Conservation (phyloP, 2,329 filamentous ascomycete genomes). For the Colletotrichum tanaceti region DNA sequence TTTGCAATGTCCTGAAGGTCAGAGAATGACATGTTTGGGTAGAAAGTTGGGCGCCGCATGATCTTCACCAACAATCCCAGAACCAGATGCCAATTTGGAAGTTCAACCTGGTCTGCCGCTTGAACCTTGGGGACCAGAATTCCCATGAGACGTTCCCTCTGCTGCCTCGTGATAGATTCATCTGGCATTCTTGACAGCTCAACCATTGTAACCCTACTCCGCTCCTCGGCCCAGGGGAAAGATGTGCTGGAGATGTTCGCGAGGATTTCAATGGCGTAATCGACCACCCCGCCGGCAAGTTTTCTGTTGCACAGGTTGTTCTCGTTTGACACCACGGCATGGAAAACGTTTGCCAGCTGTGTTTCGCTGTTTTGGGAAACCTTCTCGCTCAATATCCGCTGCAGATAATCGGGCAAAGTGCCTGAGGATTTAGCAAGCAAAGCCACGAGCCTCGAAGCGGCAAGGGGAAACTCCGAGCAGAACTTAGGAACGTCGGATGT, state of each 20-base stretch:
- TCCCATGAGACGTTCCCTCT: constrained; percentile 58
- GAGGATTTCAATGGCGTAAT: constrained; percentile 48
- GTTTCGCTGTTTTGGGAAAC: not conserved
- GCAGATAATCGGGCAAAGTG: constrained; percentile 31
- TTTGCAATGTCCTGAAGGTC: constrained; percentile 52
- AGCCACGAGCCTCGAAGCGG: constrained; percentile 32
- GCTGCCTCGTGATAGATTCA: constrained; percentile 55
- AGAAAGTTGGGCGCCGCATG: constrained; percentile 63
- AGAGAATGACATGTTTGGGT: constrained; percentile 58
- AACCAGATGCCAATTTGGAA: constrained; percentile 51
- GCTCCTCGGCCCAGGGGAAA: constrained; percentile 27
- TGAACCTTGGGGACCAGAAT: constrained; percentile 46
- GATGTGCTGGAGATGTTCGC: constrained; percentile 38
- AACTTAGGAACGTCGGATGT: constrained; percentile 22
- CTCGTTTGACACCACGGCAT: constrained; percentile 51
- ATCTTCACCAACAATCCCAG: constrained; percentile 62
- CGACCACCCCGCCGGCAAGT: constrained; percentile 48
- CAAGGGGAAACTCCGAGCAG: constrained; percentile 31
- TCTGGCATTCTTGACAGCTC: constrained; percentile 50
- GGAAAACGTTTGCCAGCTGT: constrained; percentile 46
- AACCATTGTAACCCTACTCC: constrained; percentile 21
- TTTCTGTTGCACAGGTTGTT: constrained; percentile 52
- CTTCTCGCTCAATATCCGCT: constrained; percentile 20
- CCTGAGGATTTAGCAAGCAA: constrained; percentile 27
- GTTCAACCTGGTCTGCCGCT: constrained; percentile 44